These are phyloP conservation scores for Fusarium brevicatenulatum DNA, from an alignment of 2,329 filamentous ascomycete species.

Conservation along the genomic window DNA sequence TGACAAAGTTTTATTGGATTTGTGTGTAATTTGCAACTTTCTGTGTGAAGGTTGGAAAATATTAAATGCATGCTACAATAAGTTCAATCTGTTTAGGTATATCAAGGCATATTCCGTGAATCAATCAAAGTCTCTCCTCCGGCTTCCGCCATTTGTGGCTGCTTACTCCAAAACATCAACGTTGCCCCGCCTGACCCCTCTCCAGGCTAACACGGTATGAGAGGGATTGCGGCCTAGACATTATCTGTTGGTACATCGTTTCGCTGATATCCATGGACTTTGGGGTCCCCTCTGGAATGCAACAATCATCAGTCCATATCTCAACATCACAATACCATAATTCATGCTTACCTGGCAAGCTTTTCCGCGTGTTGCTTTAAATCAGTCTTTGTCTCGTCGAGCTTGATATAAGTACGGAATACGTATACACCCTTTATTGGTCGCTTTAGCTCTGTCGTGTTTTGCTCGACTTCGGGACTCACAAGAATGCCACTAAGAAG, in stretches of 20 bases:
- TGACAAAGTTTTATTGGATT: too few relatives aligned
- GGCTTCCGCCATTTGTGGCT: background rate
- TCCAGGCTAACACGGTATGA: background rate
- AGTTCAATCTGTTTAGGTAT: background rate
- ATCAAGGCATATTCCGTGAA: background rate
- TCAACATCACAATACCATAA: too few relatives aligned
- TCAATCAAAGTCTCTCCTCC: rapidly evolving
- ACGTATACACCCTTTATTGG: background rate
- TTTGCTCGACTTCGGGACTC: too few relatives aligned
- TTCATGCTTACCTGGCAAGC: background rate
- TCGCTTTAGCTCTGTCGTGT: background rate
- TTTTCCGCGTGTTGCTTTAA: background rate
- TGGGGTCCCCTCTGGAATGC: background rate
- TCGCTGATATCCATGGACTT: background rate
- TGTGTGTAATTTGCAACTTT: rapidly evolving
- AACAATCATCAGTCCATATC: background rate
- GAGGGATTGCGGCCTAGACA: background rate
- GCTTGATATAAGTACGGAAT: background rate
- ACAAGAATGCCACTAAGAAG: background rate
- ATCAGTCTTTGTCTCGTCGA: background rate
- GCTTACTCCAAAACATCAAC: background rate
- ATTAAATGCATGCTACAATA: rapidly evolving
- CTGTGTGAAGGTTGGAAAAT: rapidly evolving
- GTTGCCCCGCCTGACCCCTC: background rate
- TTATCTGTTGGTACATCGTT: background rate